Evolutionary conservation across 768 basidiomycete genomes (phyloP).

Genomic region (Pholiota molesta): DNA sequence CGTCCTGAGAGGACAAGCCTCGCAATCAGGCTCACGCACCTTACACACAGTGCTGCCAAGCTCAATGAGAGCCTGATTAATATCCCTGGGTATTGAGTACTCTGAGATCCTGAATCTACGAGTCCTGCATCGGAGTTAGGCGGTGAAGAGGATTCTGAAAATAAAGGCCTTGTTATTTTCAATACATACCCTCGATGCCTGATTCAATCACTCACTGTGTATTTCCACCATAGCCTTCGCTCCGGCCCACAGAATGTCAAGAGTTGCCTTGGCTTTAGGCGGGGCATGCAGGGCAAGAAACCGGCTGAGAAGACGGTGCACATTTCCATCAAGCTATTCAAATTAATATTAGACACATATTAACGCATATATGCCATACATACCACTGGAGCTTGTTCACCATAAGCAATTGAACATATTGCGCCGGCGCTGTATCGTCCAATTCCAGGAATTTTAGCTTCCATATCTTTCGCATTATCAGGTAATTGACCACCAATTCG

Average conservation of each 20-base stretch:
- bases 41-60: constrained; percentile 94
- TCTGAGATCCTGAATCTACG: constrained; percentile 18
- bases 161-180: neutral
- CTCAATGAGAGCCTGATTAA: constrained; percentile 94
- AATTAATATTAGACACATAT: neutral
- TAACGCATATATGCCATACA: neutral
- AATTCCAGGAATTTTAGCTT: constrained; percentile 83
- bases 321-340: constrained; percentile 84
- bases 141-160: neutral
- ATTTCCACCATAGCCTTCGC: constrained; percentile 70
- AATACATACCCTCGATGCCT: neutral
- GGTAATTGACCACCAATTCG: constrained; percentile 73
- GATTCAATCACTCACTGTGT: constrained; percentile 21
- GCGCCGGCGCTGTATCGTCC: constrained; percentile 89
- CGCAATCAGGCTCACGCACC: constrained; percentile 77
- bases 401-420: constrained; percentile 88
- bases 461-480: constrained; percentile 77
- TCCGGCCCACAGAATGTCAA: constrained; percentile 82
- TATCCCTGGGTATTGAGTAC: constrained; percentile 67
- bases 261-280: constrained; percentile 77
- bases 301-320: constrained; percentile 83
- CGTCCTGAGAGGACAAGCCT: constrained; percentile 65
- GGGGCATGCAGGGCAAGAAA: constrained; percentile 81
- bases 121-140: constrained; percentile 11
- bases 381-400: constrained; percentile 81